A percentile compares a stretch with the other conserved stretches of the same genome.
phyloP scores from a whole-genome alignment of 1,139 yeast species.

The Nakaseomyces kungkrabaensis region DNA sequence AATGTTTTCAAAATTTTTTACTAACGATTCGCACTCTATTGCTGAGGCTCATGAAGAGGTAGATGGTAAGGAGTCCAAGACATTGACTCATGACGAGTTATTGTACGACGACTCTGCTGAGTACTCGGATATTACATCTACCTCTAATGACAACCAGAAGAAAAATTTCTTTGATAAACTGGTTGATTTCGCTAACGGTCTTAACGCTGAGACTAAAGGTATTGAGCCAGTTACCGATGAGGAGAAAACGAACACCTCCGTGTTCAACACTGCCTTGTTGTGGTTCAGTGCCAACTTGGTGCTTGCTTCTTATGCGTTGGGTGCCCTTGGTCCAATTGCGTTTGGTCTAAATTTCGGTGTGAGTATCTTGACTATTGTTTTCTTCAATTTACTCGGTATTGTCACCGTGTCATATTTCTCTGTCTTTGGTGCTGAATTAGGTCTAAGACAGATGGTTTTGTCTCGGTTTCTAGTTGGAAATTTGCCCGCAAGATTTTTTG shows the following conservation, averaged over 20 bases:
- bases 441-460: conserved; percentile 81
- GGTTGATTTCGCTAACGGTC: background rate
- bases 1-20: background rate
- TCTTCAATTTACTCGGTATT: conserved; percentile 66
- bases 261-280: conserved; percentile 71
- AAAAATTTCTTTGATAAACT: background rate
- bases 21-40: background rate
- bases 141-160: conserved; percentile 11
- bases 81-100: background rate
- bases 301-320: conserved; percentile 74
- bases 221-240: conserved; percentile 39
- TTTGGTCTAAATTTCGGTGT: conserved; percentile 56
- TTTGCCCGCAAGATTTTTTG: conserved; percentile 63
- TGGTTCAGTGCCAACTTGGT: conserved; percentile 92
- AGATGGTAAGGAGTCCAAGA: background rate
- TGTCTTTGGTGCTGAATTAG: conserved; percentile 77
- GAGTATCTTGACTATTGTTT: conserved; percentile 50
- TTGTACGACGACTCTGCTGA: background rate
- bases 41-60: background rate
- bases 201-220: conserved; percentile 40
- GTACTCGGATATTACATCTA: background rate
- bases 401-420: conserved; percentile 77
- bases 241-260: conserved; percentile 42
- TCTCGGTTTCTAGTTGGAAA: conserved; percentile 76
- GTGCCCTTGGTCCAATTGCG: conserved; percentile 59